Percentiles rank a stretch among this genome's conserved stretches.
Evolutionary conservation across 2,329 filamentous ascomycete species (phyloP).

Genomic region (Tolypocladium ovalisporum): DNA sequence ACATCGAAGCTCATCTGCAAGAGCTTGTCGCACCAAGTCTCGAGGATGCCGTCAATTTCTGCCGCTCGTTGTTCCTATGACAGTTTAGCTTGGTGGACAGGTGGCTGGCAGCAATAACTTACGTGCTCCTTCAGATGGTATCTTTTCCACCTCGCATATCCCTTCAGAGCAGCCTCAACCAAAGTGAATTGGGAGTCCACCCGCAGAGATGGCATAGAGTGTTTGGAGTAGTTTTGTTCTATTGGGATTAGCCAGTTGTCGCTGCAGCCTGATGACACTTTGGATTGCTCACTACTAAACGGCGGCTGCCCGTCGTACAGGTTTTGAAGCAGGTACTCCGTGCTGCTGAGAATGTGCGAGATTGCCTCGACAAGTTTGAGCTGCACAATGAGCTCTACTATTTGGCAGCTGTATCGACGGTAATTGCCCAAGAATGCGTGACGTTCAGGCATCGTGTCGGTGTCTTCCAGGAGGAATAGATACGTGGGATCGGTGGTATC

Average conservation of each 20-base stretch:
- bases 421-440: slow-evolving; percentile 97
- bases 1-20: slow-evolving; percentile 60
- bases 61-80: slow-evolving; percentile 38
- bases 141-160: slow-evolving; percentile 68
- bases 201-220: slow-evolving; percentile 60
- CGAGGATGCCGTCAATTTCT: slow-evolving; percentile 51
- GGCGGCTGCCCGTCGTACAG: slow-evolving; percentile 61
- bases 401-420: slow-evolving; percentile 73
- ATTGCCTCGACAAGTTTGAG: slow-evolving; percentile 77
- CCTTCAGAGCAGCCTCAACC: slow-evolving; percentile 79
- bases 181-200: slow-evolving; percentile 86
- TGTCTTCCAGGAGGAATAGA: slow-evolving; percentile 80
- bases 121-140: slow-evolving; percentile 18
- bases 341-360: slow-evolving; percentile 71
- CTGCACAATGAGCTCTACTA: slow-evolving; percentile 80
- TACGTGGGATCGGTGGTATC: slow-evolving; percentile 72
- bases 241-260: slow-evolving; percentile 2
- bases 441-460: slow-evolving; percentile 85
- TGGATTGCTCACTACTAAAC: slow-evolving; percentile 47
- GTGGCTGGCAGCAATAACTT: slow-evolving; percentile 3
- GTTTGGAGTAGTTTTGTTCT: slow-evolving; percentile 54
- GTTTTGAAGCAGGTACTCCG: slow-evolving; percentile 62
- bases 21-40: slow-evolving; percentile 64
- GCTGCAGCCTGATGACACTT: background rate
- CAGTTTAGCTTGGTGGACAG: slow-evolving; percentile 9